These are phyloP conservation scores for Zalaria obscura DNA, from an alignment of 2,329 filamentous ascomycete genomes.

Conservation along the genomic window DNA sequence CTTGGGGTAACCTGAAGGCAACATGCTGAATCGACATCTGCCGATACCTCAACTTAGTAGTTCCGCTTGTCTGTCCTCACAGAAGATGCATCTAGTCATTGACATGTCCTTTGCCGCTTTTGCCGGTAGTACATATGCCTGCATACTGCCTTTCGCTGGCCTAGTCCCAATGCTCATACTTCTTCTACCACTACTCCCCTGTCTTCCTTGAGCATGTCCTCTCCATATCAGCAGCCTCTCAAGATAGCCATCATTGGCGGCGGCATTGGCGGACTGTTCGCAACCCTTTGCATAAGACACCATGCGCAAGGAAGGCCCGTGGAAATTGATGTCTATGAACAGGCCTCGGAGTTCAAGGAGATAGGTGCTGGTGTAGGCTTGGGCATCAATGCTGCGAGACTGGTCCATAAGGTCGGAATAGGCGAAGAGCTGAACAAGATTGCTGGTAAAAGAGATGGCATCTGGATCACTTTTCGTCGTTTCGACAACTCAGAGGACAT, in stretches of 20 bases:
- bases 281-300: slow-evolving; percentile 22
- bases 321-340: slow-evolving; percentile 22
- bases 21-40: too few relatives aligned
- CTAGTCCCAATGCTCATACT: too few relatives aligned
- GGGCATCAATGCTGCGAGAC: slow-evolving; percentile 20
- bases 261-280: slow-evolving; percentile 25
- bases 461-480: slow-evolving; percentile 22
- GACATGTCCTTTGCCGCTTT: too few relatives aligned
- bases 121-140: too few relatives aligned
- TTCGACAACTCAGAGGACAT: slow-evolving; percentile 21
- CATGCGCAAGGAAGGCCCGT: slow-evolving; percentile 17
- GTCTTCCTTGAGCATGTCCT: too few relatives aligned
- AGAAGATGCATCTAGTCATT: too few relatives aligned
- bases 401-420: slow-evolving; percentile 20
- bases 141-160: too few relatives aligned
- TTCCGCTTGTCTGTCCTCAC: too few relatives aligned
- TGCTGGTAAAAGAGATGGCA: slow-evolving; percentile 15
- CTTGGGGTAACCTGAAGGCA: too few relatives aligned
- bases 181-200: too few relatives aligned
- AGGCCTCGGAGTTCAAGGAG: slow-evolving; percentile 19
- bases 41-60: too few relatives aligned
- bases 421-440: slow-evolving; percentile 16
- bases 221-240: slow-evolving; percentile 4
- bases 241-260: slow-evolving; percentile 24
- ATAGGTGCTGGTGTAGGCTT: slow-evolving; percentile 23